Base-by-base conservation (phyloP, 2,329 filamentous ascomycete species). In the Tympanopsis confertula region DNA sequence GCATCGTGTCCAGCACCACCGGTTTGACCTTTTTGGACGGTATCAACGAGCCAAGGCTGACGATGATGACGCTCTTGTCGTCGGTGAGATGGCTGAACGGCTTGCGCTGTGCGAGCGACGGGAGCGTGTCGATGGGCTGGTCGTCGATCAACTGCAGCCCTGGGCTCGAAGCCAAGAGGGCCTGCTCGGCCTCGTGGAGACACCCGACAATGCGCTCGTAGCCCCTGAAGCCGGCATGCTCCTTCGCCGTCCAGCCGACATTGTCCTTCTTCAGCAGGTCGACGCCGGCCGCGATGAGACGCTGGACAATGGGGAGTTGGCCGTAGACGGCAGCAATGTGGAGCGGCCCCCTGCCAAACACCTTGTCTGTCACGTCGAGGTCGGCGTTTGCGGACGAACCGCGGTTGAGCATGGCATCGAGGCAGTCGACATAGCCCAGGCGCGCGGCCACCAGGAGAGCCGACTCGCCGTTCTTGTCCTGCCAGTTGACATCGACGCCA, bases 311-410 rank as follows among this genome's bases (percentile, higher is more conserved):
- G 0, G 70, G 61, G 10, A 86, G 58, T 45, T 87, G 82, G 0
- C 89, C 88, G 51, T 98, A 88, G 2, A 96, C 89, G 38, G 84
- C 85, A 10, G 89, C 86, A 45, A 94, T 82, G 52, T 95, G 91
- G 12, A 98, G 66, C n/a, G 91, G 86, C 1, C 91, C 95, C 89
- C 91, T 98, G 3, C 82, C 78, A 52, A 93, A 96, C 0, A 82
- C 82, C 39, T 82, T 83, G 53, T 98, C 91, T 0, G 72, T 62
- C 26, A 93, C 62, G 48, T 94, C 82, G 1, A 87, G 63, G 43
- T 95, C 64, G 1, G 80, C 78, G 50, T 80, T 86, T 47, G 91
- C 84, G 32, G 73, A 65, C 4, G 68, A 60, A 1, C 74, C 80
- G 2, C 84, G 85, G 13, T 78, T 68, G 3, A 96, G 57, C 17